Evolutionary conservation across 2,329 filamentous ascomycete genomes (phyloP).

Genomic region (Grosmannia clavigera): DNA sequence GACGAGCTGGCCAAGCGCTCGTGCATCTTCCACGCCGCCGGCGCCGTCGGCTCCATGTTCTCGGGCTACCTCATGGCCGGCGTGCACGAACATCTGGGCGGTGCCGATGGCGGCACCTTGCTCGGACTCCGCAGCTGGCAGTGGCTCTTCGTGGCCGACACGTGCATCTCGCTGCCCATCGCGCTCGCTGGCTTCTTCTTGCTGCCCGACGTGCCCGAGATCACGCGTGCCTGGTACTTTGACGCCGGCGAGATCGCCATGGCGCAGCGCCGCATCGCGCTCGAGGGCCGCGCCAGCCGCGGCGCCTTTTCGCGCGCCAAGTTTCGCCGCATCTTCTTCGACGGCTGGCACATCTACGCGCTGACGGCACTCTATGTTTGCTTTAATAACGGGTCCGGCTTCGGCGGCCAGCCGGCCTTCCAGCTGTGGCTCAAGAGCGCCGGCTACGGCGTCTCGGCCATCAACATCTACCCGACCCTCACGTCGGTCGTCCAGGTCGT

Average conservation of each 20-base stretch:
- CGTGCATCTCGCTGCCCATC: conserved; percentile 42
- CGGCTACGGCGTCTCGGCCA: conserved; percentile 27
- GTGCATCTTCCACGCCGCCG: conserved; percentile 34
- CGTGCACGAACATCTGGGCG: conserved; percentile 36
- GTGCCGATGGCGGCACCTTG: conserved; percentile 12
- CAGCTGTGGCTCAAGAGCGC: conserved; percentile 32
- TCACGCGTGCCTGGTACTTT: conserved; percentile 25
- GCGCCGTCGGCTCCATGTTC: conserved; percentile 41
- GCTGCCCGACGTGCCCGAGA: conserved; percentile 27
- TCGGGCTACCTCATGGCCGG: conserved; percentile 45
- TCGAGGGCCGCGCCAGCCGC: conserved; percentile 31
- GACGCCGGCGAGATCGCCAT: conserved; percentile 24
- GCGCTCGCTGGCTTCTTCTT: conserved; percentile 38
- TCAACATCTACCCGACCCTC: conserved; percentile 47
- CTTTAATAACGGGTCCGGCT: conserved; percentile 44
- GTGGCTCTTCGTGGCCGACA: conserved; percentile 47
- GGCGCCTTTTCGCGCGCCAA: conserved; percentile 31
- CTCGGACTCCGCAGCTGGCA: conserved; percentile 38
- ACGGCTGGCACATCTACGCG: conserved; percentile 51
- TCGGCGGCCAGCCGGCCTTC: conserved; percentile 41
- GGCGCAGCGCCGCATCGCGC: conserved; percentile 26
- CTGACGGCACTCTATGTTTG: conserved; percentile 47
- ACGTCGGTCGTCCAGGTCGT: conserved; percentile 41
- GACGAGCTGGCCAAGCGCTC: conserved; percentile 38
- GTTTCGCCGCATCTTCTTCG: conserved; percentile 44